Conservation (phyloP, 176 grass and related monocot species). For the Triticum aestivum region DNA sequence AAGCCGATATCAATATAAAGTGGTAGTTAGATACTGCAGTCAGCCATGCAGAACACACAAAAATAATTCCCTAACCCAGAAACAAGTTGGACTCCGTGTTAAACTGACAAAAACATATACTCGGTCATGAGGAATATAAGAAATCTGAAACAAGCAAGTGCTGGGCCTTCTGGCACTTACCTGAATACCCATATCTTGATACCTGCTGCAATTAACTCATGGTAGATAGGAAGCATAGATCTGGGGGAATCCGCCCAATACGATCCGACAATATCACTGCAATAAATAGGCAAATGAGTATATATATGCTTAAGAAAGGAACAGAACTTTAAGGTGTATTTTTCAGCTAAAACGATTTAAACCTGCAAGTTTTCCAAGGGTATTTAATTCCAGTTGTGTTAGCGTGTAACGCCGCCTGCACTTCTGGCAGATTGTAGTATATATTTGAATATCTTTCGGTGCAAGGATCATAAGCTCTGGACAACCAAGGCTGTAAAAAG, state of each 20-base stretch:
- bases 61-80: neutral
- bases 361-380: constrained; percentile 96
- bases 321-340: neutral
- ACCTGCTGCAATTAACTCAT: constrained; percentile 83
- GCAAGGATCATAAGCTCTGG: constrained; percentile 97
- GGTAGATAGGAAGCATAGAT: constrained; percentile 98
- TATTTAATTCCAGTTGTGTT: constrained; percentile 84
- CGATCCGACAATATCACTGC: constrained; percentile 69
- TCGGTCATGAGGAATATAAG: constrained; percentile 27
- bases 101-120: neutral
- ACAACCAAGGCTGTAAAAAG: constrained; percentile 85
- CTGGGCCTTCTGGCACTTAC: constrained; percentile 23
- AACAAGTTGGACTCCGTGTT: neutral
- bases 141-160: constrained; percentile 4
- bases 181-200: constrained; percentile 97
- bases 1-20: neutral
- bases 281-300: constrained; percentile 26
- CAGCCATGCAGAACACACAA: no score
- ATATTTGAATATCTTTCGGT: constrained; percentile 75
- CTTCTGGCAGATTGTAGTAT: constrained; percentile 91
- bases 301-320: neutral
- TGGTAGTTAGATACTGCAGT: neutral
- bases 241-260: constrained; percentile 93
- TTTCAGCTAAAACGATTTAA: neutral
- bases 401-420: constrained; percentile 85